Evolutionary conservation across 768 basidiomycete species (phyloP), one percentile per base, ranked within the genome.

Genomic region (Chlorophyllum brunneum): DNA sequence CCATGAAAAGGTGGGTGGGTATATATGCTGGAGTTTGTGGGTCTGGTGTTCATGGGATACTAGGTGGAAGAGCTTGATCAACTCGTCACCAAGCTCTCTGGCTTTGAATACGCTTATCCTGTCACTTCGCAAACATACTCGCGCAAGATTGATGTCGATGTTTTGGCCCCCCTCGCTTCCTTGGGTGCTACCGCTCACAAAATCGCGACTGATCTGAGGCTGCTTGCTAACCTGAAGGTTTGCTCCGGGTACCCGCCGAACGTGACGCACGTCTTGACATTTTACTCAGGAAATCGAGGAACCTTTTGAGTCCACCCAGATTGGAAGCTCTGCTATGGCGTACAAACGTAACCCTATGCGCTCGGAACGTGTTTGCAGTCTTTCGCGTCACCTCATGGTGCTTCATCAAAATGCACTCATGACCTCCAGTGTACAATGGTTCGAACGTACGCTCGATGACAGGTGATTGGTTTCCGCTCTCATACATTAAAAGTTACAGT

Each of bases 321-420:
- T 98, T 59, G 97, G 97, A 5, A 90, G 88, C 8, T 92, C 88
- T 0, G 94, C 94, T 1, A 98, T 98, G 95, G 95, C 95, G 7
- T 98, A 98, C 82, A 98, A 98, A 73, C 83, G 95, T 50, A 98
- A 99, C 70, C 97, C 97, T 5, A 99, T 99, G 97, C 91, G 97
- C 52, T 95, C 85, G 51, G 97, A 99, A 70, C 88, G 97, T 34
- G 88, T 97, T 39, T 99, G 97, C 79, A 93, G 90, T 62, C 82
- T 99, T 48, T 79, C 95, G n/a, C 78, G 97, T 49, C 97, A 98
- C 70, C 73, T 99, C 44, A 97, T 97, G 93, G 83, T 86, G 15
- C 77, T 98, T 54, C 95, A 95, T 61, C 93, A 98, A 68, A 98
- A 98, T 69, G 87, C 94, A 29, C 78, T 98, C 47, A 94, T 95